These are phyloP conservation scores for Aspergillus hortae DNA, from an alignment of 2,329 filamentous ascomycete species.

Conservation along the genomic window DNA sequence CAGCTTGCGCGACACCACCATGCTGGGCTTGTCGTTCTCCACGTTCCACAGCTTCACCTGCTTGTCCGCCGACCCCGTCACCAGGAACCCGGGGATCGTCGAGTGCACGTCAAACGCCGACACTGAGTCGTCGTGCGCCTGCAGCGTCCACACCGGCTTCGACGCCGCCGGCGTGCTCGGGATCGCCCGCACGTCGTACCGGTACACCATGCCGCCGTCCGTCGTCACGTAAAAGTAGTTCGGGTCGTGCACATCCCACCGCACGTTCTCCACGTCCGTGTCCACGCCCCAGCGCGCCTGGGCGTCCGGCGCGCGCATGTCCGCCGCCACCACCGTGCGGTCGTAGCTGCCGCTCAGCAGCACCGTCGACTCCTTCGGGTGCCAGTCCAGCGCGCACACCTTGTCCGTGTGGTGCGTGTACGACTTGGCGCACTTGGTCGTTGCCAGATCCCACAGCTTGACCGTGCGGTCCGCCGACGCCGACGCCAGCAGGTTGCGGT, in stretches of 20 bases:
- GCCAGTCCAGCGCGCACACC: conserved; percentile 94
- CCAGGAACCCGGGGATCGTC: conserved; percentile 85
- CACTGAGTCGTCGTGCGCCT: conserved; percentile 89
- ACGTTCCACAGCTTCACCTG: conserved; percentile 97
- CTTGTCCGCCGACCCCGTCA: conserved; percentile 89
- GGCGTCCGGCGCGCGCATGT: conserved; percentile 89
- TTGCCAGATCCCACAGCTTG: conserved; percentile 96
- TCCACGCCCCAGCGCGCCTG: conserved; percentile 89
- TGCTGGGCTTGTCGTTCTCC: conserved; percentile 70
- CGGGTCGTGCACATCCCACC: conserved; percentile 88
- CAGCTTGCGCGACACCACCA: conserved; percentile 88
- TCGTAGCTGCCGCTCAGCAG: conserved; percentile 94
- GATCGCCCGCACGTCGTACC: conserved; percentile 78
- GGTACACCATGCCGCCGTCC: conserved; percentile 86
- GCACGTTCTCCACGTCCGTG: conserved; percentile 87
- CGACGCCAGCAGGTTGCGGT: conserved; percentile 90
- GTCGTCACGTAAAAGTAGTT: conserved; percentile 97
- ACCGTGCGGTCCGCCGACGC: conserved; percentile 95
- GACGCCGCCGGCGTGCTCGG: conserved; percentile 69
- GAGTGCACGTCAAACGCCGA: conserved; percentile 92
- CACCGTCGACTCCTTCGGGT: conserved; percentile 79
- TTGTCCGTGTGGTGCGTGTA: conserved; percentile 97
- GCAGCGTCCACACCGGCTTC: conserved; percentile 89
- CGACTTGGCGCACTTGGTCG: conserved; percentile 87
- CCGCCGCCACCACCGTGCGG: conserved; percentile 85